These are phyloP conservation scores for Annulohypoxylon nitens DNA, from an alignment of 495 filamentous ascomycete species.

Conservation along the genomic window DNA sequence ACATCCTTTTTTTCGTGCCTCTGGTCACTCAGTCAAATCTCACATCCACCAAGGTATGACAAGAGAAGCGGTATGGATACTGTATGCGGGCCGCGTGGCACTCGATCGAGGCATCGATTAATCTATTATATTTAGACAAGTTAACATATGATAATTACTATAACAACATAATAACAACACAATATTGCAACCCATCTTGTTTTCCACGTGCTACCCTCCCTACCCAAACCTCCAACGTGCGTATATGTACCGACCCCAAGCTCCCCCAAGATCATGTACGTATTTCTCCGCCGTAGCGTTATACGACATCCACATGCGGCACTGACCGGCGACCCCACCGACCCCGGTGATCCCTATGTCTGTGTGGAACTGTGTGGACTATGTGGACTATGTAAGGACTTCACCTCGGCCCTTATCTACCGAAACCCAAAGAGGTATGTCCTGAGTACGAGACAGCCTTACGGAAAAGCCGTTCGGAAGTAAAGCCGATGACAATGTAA, in stretches of 20 bases:
- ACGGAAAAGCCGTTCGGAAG: not conserved
- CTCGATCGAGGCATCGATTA: not conserved
- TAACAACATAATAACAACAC: not conserved
- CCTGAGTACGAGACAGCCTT: conserved; percentile 7
- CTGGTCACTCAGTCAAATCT: conserved; percentile 4
- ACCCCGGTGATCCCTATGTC: not conserved
- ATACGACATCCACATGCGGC: conserved; percentile 14
- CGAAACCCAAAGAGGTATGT: conserved; percentile 19
- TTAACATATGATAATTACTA: not conserved
- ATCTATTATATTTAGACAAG: conserved; percentile 11
- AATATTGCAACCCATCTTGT: conserved; percentile 1
- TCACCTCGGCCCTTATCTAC: conserved; percentile 14
- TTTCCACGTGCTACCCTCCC: not conserved
- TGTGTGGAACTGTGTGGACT: not conserved
- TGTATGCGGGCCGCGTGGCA: conserved; percentile 10
- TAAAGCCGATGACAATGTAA: not conserved
- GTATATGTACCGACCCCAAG: too few relatives aligned
- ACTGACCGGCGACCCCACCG: conserved; percentile 4
- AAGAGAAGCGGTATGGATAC: conserved; percentile 19
- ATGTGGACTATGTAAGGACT: not conserved
- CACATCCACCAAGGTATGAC: not conserved
- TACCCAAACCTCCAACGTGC: not conserved
- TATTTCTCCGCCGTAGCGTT: conserved; percentile 1
- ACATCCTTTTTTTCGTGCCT: conserved; percentile 20
- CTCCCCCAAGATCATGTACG: not conserved